These are phyloP conservation scores for Auxenochlorella pyrenoidosa DNA, from an alignment of 139 green algal species.

Conservation along the genomic window DNA sequence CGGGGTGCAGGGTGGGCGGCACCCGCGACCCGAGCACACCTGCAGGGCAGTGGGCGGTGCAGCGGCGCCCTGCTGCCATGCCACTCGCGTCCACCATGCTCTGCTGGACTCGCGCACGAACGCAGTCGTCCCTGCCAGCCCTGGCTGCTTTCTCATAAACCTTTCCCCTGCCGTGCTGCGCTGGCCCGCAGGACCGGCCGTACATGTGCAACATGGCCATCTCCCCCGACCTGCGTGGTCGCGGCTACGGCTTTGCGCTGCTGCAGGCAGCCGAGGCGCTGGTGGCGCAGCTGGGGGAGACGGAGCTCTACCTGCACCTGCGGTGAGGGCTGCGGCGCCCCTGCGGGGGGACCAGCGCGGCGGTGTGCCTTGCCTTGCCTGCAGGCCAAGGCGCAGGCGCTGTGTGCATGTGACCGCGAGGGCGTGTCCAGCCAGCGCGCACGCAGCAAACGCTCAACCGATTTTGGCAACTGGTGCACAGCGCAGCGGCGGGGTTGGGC, in stretches of 20 bases:
- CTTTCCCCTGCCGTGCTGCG: not conserved
- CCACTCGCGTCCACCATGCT: not conserved
- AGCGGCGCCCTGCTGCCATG: not conserved
- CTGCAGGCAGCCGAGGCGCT: constrained; percentile 65
- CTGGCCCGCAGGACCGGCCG: constrained; percentile 52
- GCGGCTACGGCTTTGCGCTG: constrained; percentile 59
- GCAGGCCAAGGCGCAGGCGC: too few species aligned
- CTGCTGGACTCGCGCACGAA: not conserved
- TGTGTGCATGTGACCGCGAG: too few species aligned
- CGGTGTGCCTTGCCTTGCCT: too few species aligned
- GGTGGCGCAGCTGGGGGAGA: constrained; percentile 41
- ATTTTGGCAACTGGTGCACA: too few species aligned
- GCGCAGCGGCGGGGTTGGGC: too few species aligned
- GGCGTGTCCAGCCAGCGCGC: too few species aligned
- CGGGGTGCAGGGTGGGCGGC: not conserved
- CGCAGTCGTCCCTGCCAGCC: not conserved
- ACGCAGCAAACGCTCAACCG: too few species aligned
- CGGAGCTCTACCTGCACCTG: constrained; percentile 66
- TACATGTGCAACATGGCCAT: constrained; percentile 87
- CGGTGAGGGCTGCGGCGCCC: constrained; percentile 13
- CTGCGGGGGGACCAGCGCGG: too few species aligned
- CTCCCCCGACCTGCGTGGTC: constrained; percentile 29
- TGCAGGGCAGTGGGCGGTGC: not conserved
- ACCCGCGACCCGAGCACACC: not conserved
- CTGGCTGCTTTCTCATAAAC: not conserved